Base-by-base conservation (phyloP, 2,329 filamentous ascomycete genomes). In the Aureobasidium sp. region DNA sequence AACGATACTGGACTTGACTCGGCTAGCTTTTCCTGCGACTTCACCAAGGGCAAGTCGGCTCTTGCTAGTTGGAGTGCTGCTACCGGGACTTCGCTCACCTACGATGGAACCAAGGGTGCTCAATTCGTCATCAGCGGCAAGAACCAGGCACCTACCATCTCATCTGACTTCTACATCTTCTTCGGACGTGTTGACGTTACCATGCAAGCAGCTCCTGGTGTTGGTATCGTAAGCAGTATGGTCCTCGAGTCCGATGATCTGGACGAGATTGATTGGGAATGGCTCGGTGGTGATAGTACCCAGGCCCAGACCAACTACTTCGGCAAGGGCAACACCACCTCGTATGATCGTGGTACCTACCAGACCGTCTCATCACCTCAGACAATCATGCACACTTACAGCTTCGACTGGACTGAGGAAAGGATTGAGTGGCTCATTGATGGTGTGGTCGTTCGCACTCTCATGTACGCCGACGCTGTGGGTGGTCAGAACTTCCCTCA, bases 191-290 rank as follows among this genome's bases (percentile, higher is more conserved):
- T 90, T 62, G 90, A 93, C 74, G 82, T 93, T 62, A 81, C 82
- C 67, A 82, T 94, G 79, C 90, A 90, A 78, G 88, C 88, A 5
- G 85, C 91, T 0, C 76, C 79, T 0, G 91, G 91, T 26, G 78
- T 77, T 8, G 92, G 92, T 52, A 86, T 96, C 65, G 83, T 96
- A 67, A 91, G 87, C 70, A 82, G 88, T 66, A 87, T 95, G 71
- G 92, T 96, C 71, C 82, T 92, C 73, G 81, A 93, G 68, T 92
- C 88, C 61, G 87, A 93, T 67, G 87, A 90, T 68, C 81, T 93
- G 10, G 91, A 95, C 72, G 90, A 95, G 76, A 86, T 96, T 43
- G 91, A 96, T 71, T 94, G 89, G 84, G 89, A 93, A 72, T 89
- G 89, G 71, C 79, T 90, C 57, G 89, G 89, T 50, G 81, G 81